These are phyloP conservation scores for Willaertia magna DNA, from an alignment of 208 protist genomes.

Conservation along the genomic window DNA sequence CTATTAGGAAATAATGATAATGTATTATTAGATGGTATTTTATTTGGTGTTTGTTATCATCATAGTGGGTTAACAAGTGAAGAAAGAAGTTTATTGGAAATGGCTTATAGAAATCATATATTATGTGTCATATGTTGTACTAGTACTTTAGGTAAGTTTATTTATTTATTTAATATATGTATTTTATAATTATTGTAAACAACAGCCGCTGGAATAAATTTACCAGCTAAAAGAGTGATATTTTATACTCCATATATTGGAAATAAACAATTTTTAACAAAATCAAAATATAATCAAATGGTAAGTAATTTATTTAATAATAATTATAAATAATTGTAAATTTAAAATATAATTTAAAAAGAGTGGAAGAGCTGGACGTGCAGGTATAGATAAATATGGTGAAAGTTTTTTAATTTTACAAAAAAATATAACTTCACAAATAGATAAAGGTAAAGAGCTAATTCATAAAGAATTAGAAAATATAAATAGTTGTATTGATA, in stretches of 20 bases:
- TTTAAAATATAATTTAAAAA: too few relatives aligned
- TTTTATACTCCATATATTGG: conserved; percentile 45
- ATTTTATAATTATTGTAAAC: too few relatives aligned
- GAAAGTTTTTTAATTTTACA: conserved; percentile 18
- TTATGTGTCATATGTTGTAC: conserved; percentile 70
- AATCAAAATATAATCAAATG: conserved; percentile 39
- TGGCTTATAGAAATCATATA: conserved; percentile 47
- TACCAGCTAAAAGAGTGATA: conserved; percentile 66
- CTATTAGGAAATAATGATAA: neutral
- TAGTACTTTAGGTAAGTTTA: conserved; percentile 70
- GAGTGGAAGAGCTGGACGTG: conserved; percentile 36
- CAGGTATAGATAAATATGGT: conserved; percentile 33
- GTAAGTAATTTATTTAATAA: too few relatives aligned
- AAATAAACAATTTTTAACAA: conserved; percentile 23
- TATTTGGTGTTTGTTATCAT: conserved; percentile 65
- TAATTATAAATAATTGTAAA: too few relatives aligned
- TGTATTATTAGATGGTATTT: conserved; percentile 14
- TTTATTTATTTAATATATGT: too few relatives aligned
- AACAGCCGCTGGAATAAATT: conserved; percentile 77
- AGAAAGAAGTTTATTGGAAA: conserved; percentile 60
- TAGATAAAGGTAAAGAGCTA: neutral
- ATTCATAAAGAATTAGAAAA: neutral
- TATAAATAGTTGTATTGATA: neutral
- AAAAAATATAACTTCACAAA: neutral
- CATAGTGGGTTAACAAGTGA: conserved; percentile 61